Evolutionary conservation across 257 asterid genomes (phyloP).

Genomic region (Solanum microdontum): DNA sequence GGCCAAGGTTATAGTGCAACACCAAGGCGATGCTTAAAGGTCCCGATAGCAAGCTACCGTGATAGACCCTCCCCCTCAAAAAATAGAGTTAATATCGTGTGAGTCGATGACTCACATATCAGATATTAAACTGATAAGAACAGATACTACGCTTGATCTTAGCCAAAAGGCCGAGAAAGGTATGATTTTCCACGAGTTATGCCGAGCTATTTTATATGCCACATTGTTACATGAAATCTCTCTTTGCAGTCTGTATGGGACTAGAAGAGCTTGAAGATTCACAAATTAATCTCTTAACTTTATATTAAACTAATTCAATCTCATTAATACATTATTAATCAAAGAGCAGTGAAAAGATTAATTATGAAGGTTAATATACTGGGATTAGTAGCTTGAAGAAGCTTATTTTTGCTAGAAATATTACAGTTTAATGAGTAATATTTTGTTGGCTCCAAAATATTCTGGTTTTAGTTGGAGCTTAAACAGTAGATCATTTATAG

Average conservation of each 20-base stretch:
- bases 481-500: no score
- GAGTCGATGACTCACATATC: not conserved
- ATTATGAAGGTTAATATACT: not conserved
- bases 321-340: not conserved
- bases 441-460: not conserved
- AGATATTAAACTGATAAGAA: slow-evolving; percentile 49
- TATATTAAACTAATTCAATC: not conserved
- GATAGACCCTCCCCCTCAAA: not conserved
- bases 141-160: slow-evolving; percentile 71
- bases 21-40: not conserved
- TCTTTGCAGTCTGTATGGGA: no score
- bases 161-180: slow-evolving; percentile 81
- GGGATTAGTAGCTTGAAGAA: not conserved
- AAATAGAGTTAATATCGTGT: not conserved
- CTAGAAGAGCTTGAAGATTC: no score
- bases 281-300: no score
- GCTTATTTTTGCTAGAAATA: not conserved
- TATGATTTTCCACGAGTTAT: slow-evolving; percentile 4
- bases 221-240: no score
- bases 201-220: no score
- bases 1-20: not conserved
- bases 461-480: no score
- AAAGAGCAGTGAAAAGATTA: no score
- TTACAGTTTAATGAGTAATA: not conserved
- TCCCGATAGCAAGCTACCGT: not conserved